Evolutionary conservation across 164 flowering plant species (phyloP).

Genomic region (Protea cynaroides): DNA sequence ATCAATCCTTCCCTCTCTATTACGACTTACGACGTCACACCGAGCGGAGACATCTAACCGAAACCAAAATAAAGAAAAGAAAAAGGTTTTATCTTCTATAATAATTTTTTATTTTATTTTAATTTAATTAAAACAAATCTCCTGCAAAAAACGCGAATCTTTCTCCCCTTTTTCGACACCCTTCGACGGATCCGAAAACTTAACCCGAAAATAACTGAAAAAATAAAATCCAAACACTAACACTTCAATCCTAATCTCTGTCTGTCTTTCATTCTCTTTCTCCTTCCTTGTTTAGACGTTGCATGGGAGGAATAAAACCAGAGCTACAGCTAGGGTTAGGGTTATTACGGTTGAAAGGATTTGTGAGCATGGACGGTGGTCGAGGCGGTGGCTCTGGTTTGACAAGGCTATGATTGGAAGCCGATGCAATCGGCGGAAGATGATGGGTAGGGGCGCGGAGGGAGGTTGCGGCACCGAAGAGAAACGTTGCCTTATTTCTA

Average conservation of each 20-base stretch:
- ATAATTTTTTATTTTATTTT: no score
- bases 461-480: slow-evolving; percentile 52
- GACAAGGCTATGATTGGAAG: slow-evolving; percentile 37
- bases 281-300: not conserved
- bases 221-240: slow-evolving; percentile 13
- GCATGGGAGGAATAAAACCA: not conserved
- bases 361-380: slow-evolving; percentile 32
- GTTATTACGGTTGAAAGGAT: slow-evolving; percentile 13
- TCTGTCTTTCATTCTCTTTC: not conserved
- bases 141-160: slow-evolving; percentile 30
- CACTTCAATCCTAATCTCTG: not conserved
- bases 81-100: no score
- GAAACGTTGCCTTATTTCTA: slow-evolving; percentile 32
- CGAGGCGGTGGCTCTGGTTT: slow-evolving; percentile 6
- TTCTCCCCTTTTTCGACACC: slow-evolving; percentile 5
- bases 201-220: slow-evolving; percentile 4
- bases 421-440: slow-evolving; percentile 52
- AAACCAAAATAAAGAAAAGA: no score
- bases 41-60: no score
- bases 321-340: slow-evolving; percentile 20
- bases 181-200: slow-evolving; percentile 11
- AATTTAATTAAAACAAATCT: not conserved
- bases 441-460: slow-evolving; percentile 63
- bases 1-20: no score
- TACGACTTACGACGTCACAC: no score